Percentiles rank a stretch among this genome's conserved stretches.
Evolutionary conservation across 164 flowering plant genomes (phyloP).

Genomic region (Santalum album): DNA sequence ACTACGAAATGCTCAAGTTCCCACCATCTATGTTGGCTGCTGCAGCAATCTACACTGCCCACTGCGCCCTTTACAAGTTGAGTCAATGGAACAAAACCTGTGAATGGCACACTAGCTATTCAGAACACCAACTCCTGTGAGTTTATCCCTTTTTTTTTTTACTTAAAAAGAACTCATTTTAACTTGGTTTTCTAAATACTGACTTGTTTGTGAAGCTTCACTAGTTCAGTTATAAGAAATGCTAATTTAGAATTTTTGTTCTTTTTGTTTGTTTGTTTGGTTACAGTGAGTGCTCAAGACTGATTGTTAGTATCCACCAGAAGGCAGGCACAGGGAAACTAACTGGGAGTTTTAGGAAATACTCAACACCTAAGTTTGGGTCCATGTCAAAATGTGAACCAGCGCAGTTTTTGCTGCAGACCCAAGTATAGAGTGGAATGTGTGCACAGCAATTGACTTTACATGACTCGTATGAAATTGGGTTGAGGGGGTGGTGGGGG

Average conservation of each 20-base stretch:
- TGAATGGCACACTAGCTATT: conserved; percentile 1
- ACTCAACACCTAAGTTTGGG: conserved; percentile 35
- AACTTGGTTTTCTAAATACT: too few relatives aligned
- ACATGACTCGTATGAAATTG: too few relatives aligned
- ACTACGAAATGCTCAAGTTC: not conserved
- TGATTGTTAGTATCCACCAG: conserved; percentile 43
- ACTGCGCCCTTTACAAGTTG: not conserved
- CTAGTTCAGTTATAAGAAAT: not conserved
- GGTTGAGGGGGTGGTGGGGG: too few relatives aligned
- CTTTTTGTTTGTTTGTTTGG: not conserved
- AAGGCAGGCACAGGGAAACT: conserved; percentile 48
- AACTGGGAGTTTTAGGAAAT: conserved; percentile 50
- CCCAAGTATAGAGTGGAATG: too few relatives aligned
- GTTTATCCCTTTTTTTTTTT: too few relatives aligned
- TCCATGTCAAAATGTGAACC: conserved; percentile 38
- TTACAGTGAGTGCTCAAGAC: conserved; percentile 45
- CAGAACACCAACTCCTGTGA: not conserved
- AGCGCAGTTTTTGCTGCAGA: conserved; percentile 28
- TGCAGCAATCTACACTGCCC: not conserved
- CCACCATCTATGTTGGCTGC: not conserved
- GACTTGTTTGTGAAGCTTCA: too few relatives aligned
- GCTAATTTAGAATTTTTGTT: too few relatives aligned
- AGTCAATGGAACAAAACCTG: not conserved
- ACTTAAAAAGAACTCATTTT: too few relatives aligned
- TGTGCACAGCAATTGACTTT: too few relatives aligned